These are phyloP conservation scores for Eimeria necatrix DNA, from an alignment of 169 alveolate species.

Conservation along the genomic window DNA sequence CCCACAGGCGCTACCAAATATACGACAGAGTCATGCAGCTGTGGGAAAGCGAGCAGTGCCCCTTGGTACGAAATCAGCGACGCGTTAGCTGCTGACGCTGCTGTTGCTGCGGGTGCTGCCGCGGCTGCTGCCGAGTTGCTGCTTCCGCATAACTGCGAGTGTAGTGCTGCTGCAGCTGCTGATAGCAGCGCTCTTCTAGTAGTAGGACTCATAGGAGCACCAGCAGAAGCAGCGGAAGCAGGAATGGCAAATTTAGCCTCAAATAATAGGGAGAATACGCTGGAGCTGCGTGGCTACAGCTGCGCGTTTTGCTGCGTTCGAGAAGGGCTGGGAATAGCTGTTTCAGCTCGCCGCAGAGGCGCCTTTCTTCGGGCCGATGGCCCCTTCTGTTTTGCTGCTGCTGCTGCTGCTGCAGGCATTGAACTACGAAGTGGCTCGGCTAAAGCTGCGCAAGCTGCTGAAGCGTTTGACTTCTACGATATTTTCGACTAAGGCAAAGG, in stretches of 20 bases:
- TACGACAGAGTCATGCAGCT: conserved; percentile 47
- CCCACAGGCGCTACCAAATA: conserved; percentile 53
- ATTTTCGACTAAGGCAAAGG: conserved; percentile 1
- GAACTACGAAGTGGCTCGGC: conserved; percentile 68
- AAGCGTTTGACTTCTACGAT: conserved; percentile 72
- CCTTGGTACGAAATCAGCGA: conserved; percentile 3
- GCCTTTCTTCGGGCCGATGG: too few species aligned
- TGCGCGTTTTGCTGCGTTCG: too few species aligned
- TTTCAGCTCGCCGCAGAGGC: too few species aligned
- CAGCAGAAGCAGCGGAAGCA: too few species aligned
- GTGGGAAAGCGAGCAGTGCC: conserved; percentile 27
- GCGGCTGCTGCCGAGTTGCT: neutral
- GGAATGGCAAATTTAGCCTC: too few species aligned
- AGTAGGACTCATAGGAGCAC: neutral
- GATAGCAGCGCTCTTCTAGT: neutral
- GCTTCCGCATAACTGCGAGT: neutral
- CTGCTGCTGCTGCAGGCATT: conserved; percentile 50
- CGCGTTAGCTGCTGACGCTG: neutral
- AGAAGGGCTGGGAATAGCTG: too few species aligned
- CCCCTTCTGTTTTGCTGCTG: neutral
- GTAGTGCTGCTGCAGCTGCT: conserved; percentile 12
- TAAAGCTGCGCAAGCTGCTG: conserved; percentile 72
- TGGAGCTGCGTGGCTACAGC: too few species aligned
- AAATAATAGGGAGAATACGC: too few species aligned
- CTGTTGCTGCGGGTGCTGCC: neutral